Conservation (phyloP, 441 rosid genomes). For the Bruguiera hainesii region DNA sequence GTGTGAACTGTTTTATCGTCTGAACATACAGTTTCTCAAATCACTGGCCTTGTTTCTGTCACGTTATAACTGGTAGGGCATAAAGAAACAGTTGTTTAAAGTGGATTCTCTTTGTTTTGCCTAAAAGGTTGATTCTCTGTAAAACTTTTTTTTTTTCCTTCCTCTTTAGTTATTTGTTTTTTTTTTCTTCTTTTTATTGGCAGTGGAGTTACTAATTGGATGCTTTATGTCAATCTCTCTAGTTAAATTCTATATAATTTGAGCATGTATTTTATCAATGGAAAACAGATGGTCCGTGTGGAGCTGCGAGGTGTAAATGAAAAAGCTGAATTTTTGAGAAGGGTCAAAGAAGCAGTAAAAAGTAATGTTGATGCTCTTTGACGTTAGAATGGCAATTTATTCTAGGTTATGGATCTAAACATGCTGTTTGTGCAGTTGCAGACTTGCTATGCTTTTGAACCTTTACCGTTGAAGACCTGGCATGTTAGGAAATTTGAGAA, state of each 20-base stretch:
- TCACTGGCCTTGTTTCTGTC: no score
- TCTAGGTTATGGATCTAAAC: slow-evolving; percentile 7
- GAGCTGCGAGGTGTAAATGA: slow-evolving; percentile 50
- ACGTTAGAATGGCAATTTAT: slow-evolving; percentile 2
- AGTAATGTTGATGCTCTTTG: slow-evolving; percentile 42
- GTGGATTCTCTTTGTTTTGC: no score
- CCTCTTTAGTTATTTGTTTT: background rate
- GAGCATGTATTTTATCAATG: slow-evolving; percentile 20
- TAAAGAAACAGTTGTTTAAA: no score
- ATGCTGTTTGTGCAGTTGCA: background rate
- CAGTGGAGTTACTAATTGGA: background rate
- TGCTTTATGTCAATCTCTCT: background rate
- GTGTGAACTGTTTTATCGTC: no score
- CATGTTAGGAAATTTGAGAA: background rate
- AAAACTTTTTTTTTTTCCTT: no score
- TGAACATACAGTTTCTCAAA: no score
- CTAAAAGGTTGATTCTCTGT: no score
- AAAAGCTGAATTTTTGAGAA: slow-evolving; percentile 67
- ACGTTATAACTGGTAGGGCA: no score
- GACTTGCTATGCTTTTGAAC: background rate
- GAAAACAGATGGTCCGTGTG: slow-evolving; percentile 58
- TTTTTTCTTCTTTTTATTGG: background rate
- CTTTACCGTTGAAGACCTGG: background rate
- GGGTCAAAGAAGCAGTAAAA: slow-evolving; percentile 65
- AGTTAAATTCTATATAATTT: background rate